Evolutionary conservation across 2,329 filamentous ascomycete genomes (phyloP).

Genomic region (Samsoniella hepiali): DNA sequence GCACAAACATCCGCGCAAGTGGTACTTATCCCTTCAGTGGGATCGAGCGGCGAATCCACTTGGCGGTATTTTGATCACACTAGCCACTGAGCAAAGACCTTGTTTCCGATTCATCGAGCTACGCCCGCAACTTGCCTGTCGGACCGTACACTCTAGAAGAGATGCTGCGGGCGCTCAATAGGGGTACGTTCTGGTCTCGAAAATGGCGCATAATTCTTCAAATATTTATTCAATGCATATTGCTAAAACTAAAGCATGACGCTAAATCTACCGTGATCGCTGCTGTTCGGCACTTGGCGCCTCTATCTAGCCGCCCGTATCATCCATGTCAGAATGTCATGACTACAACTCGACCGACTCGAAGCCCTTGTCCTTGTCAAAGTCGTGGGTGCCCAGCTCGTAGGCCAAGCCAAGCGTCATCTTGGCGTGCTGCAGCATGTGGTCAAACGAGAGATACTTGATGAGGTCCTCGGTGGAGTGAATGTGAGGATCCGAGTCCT

Average conservation of each 20-base stretch:
- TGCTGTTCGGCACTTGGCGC: too few species aligned
- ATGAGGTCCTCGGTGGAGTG: conserved; percentile 68
- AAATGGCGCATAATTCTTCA: too few species aligned
- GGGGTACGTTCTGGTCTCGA: too few species aligned
- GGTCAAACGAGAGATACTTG: conserved; percentile 74
- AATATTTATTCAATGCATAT: neutral
- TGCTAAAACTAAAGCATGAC: neutral
- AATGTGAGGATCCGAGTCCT: conserved; percentile 64
- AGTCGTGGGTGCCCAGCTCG: conserved; percentile 76
- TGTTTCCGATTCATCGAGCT: conserved; percentile 18
- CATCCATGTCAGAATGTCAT: neutral
- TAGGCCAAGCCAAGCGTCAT: conserved; percentile 81
- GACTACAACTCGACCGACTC: neutral
- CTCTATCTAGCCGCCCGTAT: too few species aligned
- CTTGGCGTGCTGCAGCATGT: conserved; percentile 87
- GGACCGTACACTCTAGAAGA: too few species aligned
- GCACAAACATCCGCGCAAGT: conserved; percentile 22
- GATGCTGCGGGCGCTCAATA: too few species aligned
- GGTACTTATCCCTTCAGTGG: conserved; percentile 7
- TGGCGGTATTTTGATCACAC: conserved; percentile 20
- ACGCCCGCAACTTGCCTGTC: conserved; percentile 10
- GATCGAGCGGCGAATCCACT: conserved; percentile 23
- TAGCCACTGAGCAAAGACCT: conserved; percentile 24
- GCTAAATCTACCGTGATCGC: neutral
- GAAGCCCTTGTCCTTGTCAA: conserved; percentile 36